Conservation (phyloP, 2,329 filamentous ascomycete genomes). For the Microdochium trichocladiopsis region DNA sequence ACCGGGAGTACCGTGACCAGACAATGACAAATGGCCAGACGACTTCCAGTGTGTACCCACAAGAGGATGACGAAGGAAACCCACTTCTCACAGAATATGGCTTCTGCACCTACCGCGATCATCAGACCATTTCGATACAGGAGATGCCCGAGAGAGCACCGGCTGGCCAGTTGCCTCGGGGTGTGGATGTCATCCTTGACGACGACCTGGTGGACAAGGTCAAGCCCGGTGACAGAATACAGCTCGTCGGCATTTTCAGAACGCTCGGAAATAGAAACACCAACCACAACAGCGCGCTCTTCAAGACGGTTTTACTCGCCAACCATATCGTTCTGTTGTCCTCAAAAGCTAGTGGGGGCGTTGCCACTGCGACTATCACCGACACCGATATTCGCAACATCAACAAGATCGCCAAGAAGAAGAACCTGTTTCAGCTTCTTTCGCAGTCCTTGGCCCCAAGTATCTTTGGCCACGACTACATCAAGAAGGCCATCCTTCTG, state of each 20-base stretch:
- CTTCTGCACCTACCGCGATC: constrained; percentile 90
- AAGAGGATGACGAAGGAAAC: constrained; percentile 88
- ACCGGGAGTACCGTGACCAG: constrained; percentile 88
- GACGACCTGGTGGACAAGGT: constrained; percentile 92
- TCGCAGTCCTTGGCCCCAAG: constrained; percentile 93
- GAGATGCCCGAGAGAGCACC: constrained; percentile 98
- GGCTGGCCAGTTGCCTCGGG: constrained; percentile 87
- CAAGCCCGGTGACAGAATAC: constrained; percentile 92
- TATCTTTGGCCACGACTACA: constrained; percentile 94
- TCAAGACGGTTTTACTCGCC: constrained; percentile 87
- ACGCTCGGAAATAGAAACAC: constrained; percentile 93
- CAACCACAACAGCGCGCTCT: constrained; percentile 82
- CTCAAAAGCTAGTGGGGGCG: constrained; percentile 90
- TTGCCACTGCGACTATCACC: constrained; percentile 86
- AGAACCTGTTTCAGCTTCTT: constrained; percentile 84
- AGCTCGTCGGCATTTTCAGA: constrained; percentile 92
- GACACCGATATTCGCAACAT: constrained; percentile 98
- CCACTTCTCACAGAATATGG: constrained; percentile 92
- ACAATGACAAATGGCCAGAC: constrained; percentile 92
- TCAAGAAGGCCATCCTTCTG: constrained; percentile 94
- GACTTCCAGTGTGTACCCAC: constrained; percentile 87
- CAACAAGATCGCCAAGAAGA: constrained; percentile 94
- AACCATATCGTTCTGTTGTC: constrained; percentile 94
- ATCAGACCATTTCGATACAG: constrained; percentile 96
- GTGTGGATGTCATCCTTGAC: constrained; percentile 93